A percentile compares a stretch with the other conserved stretches of the same genome.
phyloP scores from a whole-genome alignment of 345 rosid genomes.

The Euphorbia pulcherrima region DNA sequence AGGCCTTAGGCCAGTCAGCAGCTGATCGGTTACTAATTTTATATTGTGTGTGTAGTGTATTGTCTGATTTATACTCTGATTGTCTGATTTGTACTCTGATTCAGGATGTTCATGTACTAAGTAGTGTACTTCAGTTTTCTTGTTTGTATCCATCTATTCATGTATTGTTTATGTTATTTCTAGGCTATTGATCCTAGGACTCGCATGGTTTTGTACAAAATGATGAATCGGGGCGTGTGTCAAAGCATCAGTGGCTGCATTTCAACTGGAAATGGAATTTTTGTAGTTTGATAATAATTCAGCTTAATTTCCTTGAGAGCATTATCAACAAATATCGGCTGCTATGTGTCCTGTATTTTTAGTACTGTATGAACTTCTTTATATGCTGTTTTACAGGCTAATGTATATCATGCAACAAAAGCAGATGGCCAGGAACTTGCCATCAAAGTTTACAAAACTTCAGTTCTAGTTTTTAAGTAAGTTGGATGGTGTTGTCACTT shows the following conservation, averaged over 20 bases:
- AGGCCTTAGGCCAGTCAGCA: background rate
- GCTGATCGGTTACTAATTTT: background rate
- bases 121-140: background rate
- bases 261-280: slow-evolving; percentile 52
- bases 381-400: slow-evolving; percentile 49
- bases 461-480: slow-evolving; percentile 85
- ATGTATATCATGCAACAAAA: slow-evolving; percentile 94
- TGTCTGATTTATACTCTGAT: background rate
- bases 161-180: slow-evolving; percentile 9
- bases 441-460: slow-evolving; percentile 89
- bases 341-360: background rate
- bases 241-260: slow-evolving; percentile 88
- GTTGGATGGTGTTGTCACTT: slow-evolving; percentile 13
- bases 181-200: slow-evolving; percentile 95
- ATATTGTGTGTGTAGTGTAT: background rate
- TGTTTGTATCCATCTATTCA: background rate
- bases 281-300: background rate
- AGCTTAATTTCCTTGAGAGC: background rate
- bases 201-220: slow-evolving; percentile 86
- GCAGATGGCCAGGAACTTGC: slow-evolving; percentile 83
- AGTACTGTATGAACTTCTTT: slow-evolving; percentile 1
- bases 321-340: background rate
- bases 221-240: slow-evolving; percentile 81
- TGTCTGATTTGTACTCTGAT: background rate
- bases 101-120: background rate